Percentiles rank a stretch among this genome's conserved stretches.
phyloP scores from a whole-genome alignment of 805 yeast genomes.

The Tetrapisispora phaffii region DNA sequence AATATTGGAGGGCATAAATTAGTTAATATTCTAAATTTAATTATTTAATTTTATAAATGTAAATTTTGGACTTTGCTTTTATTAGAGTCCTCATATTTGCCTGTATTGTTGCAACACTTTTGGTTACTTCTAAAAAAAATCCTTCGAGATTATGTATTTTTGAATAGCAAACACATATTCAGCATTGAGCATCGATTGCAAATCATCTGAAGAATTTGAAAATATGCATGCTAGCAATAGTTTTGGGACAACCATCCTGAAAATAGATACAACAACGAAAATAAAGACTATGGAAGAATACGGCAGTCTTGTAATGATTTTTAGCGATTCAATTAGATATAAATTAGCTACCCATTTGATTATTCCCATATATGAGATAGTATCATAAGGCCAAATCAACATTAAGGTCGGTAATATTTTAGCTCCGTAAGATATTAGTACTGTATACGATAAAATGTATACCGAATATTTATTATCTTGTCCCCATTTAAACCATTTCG shows the following conservation, averaged over 20 bases:
- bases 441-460: constrained; percentile 46
- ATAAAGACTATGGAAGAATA: constrained; percentile 15
- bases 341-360: constrained; percentile 53
- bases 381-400: constrained; percentile 95
- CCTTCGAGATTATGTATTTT: constrained; percentile 7
- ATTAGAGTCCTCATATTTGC: background rate
- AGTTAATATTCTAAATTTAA: background rate
- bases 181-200: background rate
- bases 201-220: constrained; percentile 4
- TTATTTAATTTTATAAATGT: background rate
- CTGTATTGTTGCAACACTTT: too few species aligned
- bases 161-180: constrained; percentile 7
- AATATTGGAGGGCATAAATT: constrained; percentile 82
- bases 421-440: constrained; percentile 67
- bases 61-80: background rate
- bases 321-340: constrained; percentile 56
- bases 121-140: background rate
- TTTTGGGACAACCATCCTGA: constrained; percentile 15
- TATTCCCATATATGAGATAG: constrained; percentile 50
- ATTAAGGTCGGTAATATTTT: constrained; percentile 83
- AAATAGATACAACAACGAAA: constrained; percentile 12
- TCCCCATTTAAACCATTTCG: constrained; percentile 24
- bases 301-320: constrained; percentile 34
- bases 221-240: constrained; percentile 15
- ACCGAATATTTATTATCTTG: constrained; percentile 12